Base-by-base conservation (phyloP, 1,284 basidiomycete species). In the Psilocybe mexicana region DNA sequence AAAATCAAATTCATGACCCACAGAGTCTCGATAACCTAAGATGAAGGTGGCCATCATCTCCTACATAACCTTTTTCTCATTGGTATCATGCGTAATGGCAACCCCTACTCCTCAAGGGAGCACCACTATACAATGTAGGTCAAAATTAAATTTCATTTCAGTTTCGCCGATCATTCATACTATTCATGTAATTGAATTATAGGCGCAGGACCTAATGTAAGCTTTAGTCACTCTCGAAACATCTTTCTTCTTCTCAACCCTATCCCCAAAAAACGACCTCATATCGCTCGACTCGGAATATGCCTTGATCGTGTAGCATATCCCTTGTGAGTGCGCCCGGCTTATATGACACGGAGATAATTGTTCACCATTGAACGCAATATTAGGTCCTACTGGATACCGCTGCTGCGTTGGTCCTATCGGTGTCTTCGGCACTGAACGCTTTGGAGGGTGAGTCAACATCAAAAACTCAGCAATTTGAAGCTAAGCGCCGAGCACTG, bases 171-270 rank as follows among this genome's bases (percentile, higher is more conserved):
- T 44, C 7, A 8, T 14, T 38, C 4, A 42, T 23, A 36, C 43
- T 28, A 6, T 10, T 30, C 25, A 12, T 45, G 26, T n/a, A 24
- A 23, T 12, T 25, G 18, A 8, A 25, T 38, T 10, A 23, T 33
- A 55, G 54, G 54, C 28, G 54, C 38, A 4, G 54, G 54, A 1
- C 54, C 54, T 33, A 46, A 55, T 43, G 54, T 55, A 43, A 33
- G 54, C 43, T 18, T 18, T 18, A 18, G 18, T 42, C 47, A 45
- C 10, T 25, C 11, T 2, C 33, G 25, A 14, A 12, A 1, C 26
- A 18, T 36, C 25, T n/a, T 46, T 23, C 8, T 28, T 30, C 46
- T n/a, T 23, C 8, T 6, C 12, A 30, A 28, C 23, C 10, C 23
- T 36, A 2, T 46, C 6, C n/a, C 23, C 10, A 11, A 6, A 25